Conservation (phyloP, 2,329 filamentous ascomycete species). For the Scytalidium sp. region DNA sequence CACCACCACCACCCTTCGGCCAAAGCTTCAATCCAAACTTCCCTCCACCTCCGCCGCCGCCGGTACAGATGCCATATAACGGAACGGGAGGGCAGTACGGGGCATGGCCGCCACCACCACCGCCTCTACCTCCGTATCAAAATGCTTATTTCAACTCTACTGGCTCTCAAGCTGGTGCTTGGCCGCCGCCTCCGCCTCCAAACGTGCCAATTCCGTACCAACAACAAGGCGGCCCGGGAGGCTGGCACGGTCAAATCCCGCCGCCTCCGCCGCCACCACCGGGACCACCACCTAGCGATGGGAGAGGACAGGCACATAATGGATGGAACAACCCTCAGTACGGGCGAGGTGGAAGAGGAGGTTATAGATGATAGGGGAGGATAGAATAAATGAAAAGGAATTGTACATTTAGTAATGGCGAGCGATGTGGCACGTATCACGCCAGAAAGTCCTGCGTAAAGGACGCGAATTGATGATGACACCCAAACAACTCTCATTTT, state of each 20-base stretch:
- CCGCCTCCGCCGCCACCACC: slow-evolving; percentile 20
- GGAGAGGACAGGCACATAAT: slow-evolving; percentile 18
- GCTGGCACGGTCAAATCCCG: not conserved
- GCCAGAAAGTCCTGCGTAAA: no score
- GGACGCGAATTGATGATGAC: no score
- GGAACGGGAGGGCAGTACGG: slow-evolving; percentile 11
- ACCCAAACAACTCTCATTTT: no score
- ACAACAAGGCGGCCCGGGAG: not conserved
- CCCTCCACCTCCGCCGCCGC: slow-evolving; percentile 15
- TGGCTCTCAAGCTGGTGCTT: slow-evolving; percentile 10
- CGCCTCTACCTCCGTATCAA: slow-evolving; percentile 15
- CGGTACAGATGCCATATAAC: slow-evolving; percentile 14
- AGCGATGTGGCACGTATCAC: no score
- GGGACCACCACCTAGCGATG: slow-evolving; percentile 14
- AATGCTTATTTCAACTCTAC: slow-evolving; percentile 15
- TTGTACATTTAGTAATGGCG: no score
- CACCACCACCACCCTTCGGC: slow-evolving; percentile 14
- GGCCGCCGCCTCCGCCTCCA: slow-evolving; percentile 16
- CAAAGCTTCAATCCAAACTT: slow-evolving; percentile 21
- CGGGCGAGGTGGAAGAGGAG: slow-evolving; percentile 22
- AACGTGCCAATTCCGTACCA: not conserved
- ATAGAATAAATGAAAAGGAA: no score
- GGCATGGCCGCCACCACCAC: slow-evolving; percentile 15
- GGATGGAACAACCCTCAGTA: slow-evolving; percentile 19
- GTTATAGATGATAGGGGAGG: slow-evolving; percentile 22